phyloP scores from a whole-genome alignment of 169 alveolate genomes.

The Theileria parva region DNA sequence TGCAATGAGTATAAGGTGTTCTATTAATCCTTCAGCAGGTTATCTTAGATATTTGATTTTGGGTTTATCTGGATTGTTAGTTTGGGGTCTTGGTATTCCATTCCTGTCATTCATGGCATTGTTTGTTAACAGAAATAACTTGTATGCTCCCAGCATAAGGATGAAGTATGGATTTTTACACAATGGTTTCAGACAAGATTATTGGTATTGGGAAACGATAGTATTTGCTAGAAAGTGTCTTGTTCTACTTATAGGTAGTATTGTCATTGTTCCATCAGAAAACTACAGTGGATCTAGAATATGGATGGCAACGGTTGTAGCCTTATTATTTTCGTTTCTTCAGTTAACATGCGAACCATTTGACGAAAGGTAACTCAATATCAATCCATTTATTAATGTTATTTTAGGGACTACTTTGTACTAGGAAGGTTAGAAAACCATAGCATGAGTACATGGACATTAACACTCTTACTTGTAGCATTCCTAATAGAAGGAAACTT shows the following conservation, averaged over 20 bases:
- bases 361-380: slow-evolving; percentile 71
- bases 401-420: slow-evolving; percentile 62
- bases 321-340: slow-evolving; percentile 71
- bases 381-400: background rate
- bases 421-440: slow-evolving; percentile 71
- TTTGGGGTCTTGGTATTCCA: slow-evolving; percentile 85
- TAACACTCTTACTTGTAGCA: slow-evolving; percentile 46
- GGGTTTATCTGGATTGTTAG: slow-evolving; percentile 75
- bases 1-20: slow-evolving; percentile 80
- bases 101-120: slow-evolving; percentile 74
- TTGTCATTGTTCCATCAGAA: slow-evolving; percentile 73
- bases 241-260: slow-evolving; percentile 76
- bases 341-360: slow-evolving; percentile 80
- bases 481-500: slow-evolving; percentile 32
- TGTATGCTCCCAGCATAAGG: slow-evolving; percentile 75
- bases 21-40: slow-evolving; percentile 34
- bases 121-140: slow-evolving; percentile 70
- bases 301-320: slow-evolving; percentile 75
- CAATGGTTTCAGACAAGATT: slow-evolving; percentile 78
- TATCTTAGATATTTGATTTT: slow-evolving; percentile 72
- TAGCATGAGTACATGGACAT: slow-evolving; percentile 74
- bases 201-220: slow-evolving; percentile 84
- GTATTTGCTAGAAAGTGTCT: slow-evolving; percentile 79
- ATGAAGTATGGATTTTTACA: slow-evolving; percentile 83
- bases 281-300: slow-evolving; percentile 70